These are phyloP conservation scores for Paecilomyces sp. DNA, from an alignment of 2,329 filamentous ascomycete species.

Conservation along the genomic window DNA sequence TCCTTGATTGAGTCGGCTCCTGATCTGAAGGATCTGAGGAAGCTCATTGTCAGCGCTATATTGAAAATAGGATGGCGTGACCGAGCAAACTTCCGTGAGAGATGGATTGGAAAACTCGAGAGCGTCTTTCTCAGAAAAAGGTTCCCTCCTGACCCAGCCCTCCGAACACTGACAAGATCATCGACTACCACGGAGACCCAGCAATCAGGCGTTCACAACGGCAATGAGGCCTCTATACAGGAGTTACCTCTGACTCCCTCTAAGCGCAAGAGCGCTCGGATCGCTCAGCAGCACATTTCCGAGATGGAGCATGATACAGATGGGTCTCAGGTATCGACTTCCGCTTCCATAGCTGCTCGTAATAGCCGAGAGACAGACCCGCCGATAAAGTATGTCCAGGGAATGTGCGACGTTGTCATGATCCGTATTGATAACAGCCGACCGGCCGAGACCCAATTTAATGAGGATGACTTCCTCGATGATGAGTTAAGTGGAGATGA, in stretches of 20 bases:
- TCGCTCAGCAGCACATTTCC: conserved; percentile 22
- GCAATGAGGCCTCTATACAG: conserved; percentile 4
- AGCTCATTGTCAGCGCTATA: conserved; percentile 67
- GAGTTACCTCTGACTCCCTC: conserved; percentile 12
- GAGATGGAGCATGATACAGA: conserved; percentile 19
- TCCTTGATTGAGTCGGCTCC: conserved; percentile 68
- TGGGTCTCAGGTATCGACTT: conserved; percentile 6
- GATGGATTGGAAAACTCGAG: conserved; percentile 67
- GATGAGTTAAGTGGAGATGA: conserved; percentile 54
- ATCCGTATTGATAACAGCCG: conserved; percentile 57
- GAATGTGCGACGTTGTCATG: conserved; percentile 52
- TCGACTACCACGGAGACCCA: neutral
- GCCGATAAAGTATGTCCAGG: conserved; percentile 37
- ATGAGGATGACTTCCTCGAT: conserved; percentile 55
- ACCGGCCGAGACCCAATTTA: conserved; percentile 51
- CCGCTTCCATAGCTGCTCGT: neutral
- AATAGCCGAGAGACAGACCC: neutral
- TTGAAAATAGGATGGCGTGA: conserved; percentile 74
- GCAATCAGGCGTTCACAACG: conserved; percentile 2
- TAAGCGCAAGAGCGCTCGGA: conserved; percentile 34
- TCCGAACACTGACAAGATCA: conserved; percentile 7
- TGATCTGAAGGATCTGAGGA: conserved; percentile 59
- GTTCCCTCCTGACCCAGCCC: conserved; percentile 20
- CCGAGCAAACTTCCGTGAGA: conserved; percentile 68
- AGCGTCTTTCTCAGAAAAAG: conserved; percentile 37